Percentiles rank a stretch among this genome's conserved stretches.
Conservation (phyloP, 805 yeast species). For the Kuraishia ogatae region DNA sequence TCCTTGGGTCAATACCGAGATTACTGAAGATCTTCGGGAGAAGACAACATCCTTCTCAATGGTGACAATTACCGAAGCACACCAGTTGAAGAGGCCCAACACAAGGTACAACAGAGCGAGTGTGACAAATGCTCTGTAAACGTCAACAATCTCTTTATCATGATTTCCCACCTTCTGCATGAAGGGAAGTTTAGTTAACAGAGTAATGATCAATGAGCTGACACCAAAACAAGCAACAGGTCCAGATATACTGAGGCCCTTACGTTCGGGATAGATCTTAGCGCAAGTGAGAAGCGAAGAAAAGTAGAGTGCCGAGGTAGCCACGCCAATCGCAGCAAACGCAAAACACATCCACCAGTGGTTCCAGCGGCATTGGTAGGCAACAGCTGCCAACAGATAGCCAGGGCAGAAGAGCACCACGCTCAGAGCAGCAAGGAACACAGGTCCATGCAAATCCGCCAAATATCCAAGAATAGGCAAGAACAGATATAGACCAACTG, state of each 20-base stretch:
- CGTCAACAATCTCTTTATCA: conserved; percentile 25
- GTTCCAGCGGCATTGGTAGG: conserved; percentile 16
- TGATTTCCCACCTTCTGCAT: conserved; percentile 20
- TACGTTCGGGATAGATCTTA: conserved; percentile 65
- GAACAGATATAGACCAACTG: conserved; percentile 76
- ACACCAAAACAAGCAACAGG: conserved; percentile 88
- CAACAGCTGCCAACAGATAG: conserved; percentile 41
- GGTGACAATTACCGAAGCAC: conserved; percentile 56
- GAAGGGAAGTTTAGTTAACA: conserved; percentile 35
- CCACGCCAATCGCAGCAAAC: conserved; percentile 56
- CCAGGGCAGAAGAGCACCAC: conserved; percentile 59
- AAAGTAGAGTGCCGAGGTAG: conserved; percentile 67
- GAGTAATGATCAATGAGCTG: conserved; percentile 70
- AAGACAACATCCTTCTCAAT: conserved; percentile 42
- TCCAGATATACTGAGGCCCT: conserved; percentile 75
- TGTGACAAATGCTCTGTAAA: conserved; percentile 41
- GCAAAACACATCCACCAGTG: conserved; percentile 34
- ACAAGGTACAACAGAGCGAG: conserved; percentile 45
- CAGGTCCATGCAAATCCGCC: conserved; percentile 84
- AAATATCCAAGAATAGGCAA: conserved; percentile 76
- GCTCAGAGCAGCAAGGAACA: conserved; percentile 54
- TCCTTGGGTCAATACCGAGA: background rate
- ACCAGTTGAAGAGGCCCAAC: conserved; percentile 52
- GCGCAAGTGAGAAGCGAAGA: conserved; percentile 75
- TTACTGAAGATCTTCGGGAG: conserved; percentile 10